Evolutionary conservation across 2,329 filamentous ascomycete genomes (phyloP).

Genomic region (Penicillium sp.): DNA sequence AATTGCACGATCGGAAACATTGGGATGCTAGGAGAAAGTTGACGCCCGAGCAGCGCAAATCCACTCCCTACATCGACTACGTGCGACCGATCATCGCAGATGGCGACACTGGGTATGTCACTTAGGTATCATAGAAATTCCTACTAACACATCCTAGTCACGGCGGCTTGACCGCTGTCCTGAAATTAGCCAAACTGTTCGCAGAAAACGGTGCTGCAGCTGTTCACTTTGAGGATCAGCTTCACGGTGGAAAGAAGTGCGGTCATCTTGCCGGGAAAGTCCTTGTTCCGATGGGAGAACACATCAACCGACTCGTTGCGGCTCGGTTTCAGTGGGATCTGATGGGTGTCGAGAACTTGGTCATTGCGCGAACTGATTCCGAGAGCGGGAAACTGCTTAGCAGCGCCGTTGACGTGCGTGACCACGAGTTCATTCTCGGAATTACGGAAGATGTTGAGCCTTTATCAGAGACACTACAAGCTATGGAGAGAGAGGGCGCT

Average conservation of each 20-base stretch:
- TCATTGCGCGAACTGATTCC: conserved; percentile 94
- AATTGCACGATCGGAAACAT: conserved; percentile 94
- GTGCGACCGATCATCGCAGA: conserved; percentile 94
- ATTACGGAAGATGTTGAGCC: conserved; percentile 79
- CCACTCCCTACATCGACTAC: conserved; percentile 87
- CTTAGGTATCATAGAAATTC: not conserved
- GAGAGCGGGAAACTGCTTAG: conserved; percentile 91
- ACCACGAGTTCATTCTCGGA: conserved; percentile 96
- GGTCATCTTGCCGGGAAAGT: conserved; percentile 97
- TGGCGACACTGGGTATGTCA: conserved; percentile 78
- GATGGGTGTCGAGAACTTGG: conserved; percentile 93
- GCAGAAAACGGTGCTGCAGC: conserved; percentile 95
- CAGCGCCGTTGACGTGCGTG: conserved; percentile 88
- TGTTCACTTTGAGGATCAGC: conserved; percentile 97
- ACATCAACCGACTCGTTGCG: conserved; percentile 92
- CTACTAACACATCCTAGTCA: conserved; percentile 59
- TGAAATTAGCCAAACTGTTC: conserved; percentile 96
- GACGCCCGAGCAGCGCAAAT: conserved; percentile 71
- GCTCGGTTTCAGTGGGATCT: conserved; percentile 97
- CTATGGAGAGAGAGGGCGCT: conserved; percentile 83
- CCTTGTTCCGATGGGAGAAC: conserved; percentile 88
- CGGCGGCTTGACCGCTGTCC: conserved; percentile 86
- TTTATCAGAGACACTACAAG: conserved; percentile 84
- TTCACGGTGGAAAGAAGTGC: conserved; percentile 98
- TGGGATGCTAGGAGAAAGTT: conserved; percentile 85